Percentiles rank a stretch among this genome's conserved stretches.
These are phyloP conservation scores for Buddleja alternifolia DNA, from an alignment of 257 asterid species.

Conservation along the genomic window DNA sequence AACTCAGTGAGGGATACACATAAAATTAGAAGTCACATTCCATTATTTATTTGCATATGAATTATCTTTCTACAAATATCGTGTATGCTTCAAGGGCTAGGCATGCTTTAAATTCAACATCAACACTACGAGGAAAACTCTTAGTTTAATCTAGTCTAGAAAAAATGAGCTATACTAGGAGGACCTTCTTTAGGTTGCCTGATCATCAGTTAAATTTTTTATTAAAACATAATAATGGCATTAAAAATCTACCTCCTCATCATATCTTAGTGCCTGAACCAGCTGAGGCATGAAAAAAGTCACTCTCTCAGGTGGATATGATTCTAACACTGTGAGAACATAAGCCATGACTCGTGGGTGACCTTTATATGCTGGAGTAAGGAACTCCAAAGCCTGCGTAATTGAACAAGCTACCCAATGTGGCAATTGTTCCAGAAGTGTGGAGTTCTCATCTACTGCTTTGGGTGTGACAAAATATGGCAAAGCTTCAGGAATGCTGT, in stretches of 20 bases:
- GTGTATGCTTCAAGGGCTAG: no score
- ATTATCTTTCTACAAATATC: no score
- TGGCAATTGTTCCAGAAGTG: slow-evolving; percentile 68
- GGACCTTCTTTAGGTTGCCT: no score
- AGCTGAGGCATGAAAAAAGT: slow-evolving; percentile 77
- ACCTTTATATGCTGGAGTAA: slow-evolving; percentile 68
- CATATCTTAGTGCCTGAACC: slow-evolving; percentile 72
- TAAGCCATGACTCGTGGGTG: slow-evolving; percentile 80
- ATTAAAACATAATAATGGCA: no score
- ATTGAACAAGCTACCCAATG: slow-evolving; percentile 79
- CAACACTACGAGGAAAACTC: no score
- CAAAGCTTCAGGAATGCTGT: slow-evolving; percentile 63
- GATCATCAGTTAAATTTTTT: no score
- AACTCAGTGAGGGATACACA: background rate
- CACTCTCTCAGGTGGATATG: slow-evolving; percentile 69
- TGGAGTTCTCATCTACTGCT: slow-evolving; percentile 63
- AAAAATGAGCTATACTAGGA: no score
- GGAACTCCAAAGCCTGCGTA: slow-evolving; percentile 68
- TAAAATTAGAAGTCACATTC: no score
- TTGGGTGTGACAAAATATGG: slow-evolving; percentile 70
- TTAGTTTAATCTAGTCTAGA: no score
- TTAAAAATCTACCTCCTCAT: slow-evolving; percentile 53
- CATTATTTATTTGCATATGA: no score
- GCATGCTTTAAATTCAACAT: no score
- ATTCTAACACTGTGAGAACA: slow-evolving; percentile 70